These are phyloP conservation scores for Sporopachydermia lactativora DNA, from an alignment of 805 yeast species.

Conservation along the genomic window DNA sequence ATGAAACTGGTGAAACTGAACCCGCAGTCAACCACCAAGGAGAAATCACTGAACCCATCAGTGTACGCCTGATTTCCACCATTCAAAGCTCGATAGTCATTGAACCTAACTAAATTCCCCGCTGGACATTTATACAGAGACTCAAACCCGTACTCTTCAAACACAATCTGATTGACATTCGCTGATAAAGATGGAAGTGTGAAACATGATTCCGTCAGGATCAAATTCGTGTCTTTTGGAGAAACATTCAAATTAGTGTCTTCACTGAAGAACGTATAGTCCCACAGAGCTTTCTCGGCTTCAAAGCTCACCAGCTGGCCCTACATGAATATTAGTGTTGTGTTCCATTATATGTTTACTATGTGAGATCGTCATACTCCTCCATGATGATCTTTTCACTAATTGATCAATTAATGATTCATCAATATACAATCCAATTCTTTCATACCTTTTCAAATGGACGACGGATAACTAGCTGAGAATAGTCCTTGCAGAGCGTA, in stretches of 20 bases:
- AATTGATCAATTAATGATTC: no score
- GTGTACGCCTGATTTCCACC: slow-evolving; percentile 9
- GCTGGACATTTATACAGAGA: slow-evolving; percentile 50
- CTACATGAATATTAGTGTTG: no score
- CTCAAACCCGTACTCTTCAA: slow-evolving; percentile 83
- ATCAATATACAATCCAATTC: no score
- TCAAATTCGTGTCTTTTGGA: slow-evolving; percentile 38
- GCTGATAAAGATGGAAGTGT: slow-evolving; percentile 70
- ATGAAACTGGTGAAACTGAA: slow-evolving; percentile 76
- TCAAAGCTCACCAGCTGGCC: slow-evolving; percentile 92
- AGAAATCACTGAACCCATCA: slow-evolving; percentile 37
- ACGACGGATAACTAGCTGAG: slow-evolving; percentile 59
- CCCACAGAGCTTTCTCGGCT: slow-evolving; percentile 82
- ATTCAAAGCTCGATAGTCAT: slow-evolving; percentile 20
- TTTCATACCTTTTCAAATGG: slow-evolving; percentile 56
- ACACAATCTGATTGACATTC: slow-evolving; percentile 80
- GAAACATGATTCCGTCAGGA: slow-evolving; percentile 70
- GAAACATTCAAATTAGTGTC: slow-evolving; percentile 23
- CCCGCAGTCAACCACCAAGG: slow-evolving; percentile 78
- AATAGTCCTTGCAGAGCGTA: slow-evolving; percentile 46
- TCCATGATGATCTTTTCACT: no score
- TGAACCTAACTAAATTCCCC: slow-evolving; percentile 41
- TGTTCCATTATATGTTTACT: no score
- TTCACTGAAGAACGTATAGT: slow-evolving; percentile 45
- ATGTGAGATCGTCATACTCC: no score